Base-by-base conservation (phyloP, 805 yeast species). In the Phaffomyces opuntiae region DNA sequence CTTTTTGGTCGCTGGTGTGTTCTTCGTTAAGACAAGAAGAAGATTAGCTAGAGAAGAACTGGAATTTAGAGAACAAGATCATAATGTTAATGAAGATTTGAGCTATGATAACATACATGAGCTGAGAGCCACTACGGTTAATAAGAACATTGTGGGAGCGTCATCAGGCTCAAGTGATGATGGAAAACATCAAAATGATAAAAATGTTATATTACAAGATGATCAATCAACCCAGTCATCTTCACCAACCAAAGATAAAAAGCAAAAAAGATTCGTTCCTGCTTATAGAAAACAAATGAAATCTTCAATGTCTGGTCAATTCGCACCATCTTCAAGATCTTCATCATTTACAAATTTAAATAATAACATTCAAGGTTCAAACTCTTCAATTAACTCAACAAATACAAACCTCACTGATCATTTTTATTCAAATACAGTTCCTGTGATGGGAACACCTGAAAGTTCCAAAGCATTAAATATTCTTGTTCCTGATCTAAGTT, bases 11-110 rank as follows among this genome's bases (percentile, higher is more conserved):
- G 64, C 71, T 0, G 31, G 62, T 3, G 50, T 49, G 11, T 65
- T 72, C 46, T 68, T 73, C 69, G 47, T 58, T 29, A 63, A 71
- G 38, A 66, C 69, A 45, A 69, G 64, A 45, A 53, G 60, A 46
- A 62, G 68, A 38, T 60, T 66, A 35, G 64, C 62, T 40, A 54
- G 56, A 40, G 80, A 75, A 46, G 65, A 61, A 37, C 55, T 61
- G 24, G 64, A 55, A 39, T 54, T 35, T 41, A 52, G 49, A 34
- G 39, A 63, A 17, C 5, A 69, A 63, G 12, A 57, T 67, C 7
- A 67, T 40, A 66, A 65, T 34, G 58, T 64, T 3, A 69, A 68
- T 49, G 59, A 66, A 7, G 73, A 67, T 29, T 49, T 65, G 24
- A 59, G 61, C 25, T 63, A 58, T 43, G 59, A 58, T 36, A 58